Conservation (phyloP, 441 rosid genomes). For the Arabidopsis hybrid region DNA sequence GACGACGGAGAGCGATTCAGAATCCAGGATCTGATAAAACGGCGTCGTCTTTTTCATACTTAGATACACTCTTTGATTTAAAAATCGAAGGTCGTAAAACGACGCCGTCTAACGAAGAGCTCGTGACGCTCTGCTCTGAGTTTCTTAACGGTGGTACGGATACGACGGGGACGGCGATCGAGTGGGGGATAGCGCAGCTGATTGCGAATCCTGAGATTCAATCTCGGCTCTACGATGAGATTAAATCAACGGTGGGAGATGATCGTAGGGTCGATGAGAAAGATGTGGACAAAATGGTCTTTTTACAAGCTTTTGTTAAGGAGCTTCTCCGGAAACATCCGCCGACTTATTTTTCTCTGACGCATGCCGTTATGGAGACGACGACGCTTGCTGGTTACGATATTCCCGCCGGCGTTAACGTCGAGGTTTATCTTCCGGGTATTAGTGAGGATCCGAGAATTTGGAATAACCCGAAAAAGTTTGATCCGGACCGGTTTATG, state of each 20-base stretch:
- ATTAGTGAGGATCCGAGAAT: conserved; percentile 66
- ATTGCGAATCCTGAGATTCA: conserved; percentile 74
- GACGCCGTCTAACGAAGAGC: conserved; percentile 69
- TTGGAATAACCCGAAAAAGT: conserved; percentile 70
- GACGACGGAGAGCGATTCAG: conserved; percentile 57
- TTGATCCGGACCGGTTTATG: conserved; percentile 77
- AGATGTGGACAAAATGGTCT: conserved; percentile 67
- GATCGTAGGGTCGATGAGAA: conserved; percentile 61
- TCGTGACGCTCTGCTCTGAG: conserved; percentile 86
- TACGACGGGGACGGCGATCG: conserved; percentile 83
- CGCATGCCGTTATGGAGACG: conserved; percentile 74
- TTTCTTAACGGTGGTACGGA: conserved; percentile 90
- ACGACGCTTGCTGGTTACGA: conserved; percentile 76
- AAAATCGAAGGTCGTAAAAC: conserved; percentile 66
- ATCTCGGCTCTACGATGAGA: conserved; percentile 69
- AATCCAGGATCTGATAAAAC: conserved; percentile 57
- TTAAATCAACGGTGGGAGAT: conserved; percentile 55
- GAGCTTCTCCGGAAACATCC: conserved; percentile 89
- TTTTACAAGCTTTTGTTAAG: conserved; percentile 72
- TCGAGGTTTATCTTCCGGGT: conserved; percentile 64
- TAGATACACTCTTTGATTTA: conserved; percentile 68
- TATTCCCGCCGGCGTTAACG: conserved; percentile 62
- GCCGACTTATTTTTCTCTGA: conserved; percentile 74
- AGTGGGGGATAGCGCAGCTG: conserved; percentile 92
- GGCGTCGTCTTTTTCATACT: conserved; percentile 74